These are phyloP conservation scores for Akanthomyces uredinophilus DNA, from an alignment of 2,329 filamentous ascomycete genomes.

Conservation along the genomic window DNA sequence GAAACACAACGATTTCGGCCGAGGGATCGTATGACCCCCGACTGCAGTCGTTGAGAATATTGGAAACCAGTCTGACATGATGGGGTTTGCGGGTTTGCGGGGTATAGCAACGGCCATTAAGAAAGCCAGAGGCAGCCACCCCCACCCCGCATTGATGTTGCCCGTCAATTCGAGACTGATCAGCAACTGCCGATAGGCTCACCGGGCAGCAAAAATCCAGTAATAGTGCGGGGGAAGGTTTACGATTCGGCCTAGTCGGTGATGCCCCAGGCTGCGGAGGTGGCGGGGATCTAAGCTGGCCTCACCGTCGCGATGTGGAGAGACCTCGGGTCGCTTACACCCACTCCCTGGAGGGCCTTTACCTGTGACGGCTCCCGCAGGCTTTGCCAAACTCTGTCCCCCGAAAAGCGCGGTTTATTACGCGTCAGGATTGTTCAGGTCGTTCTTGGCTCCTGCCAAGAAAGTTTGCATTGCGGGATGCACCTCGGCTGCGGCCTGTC, in stretches of 20 bases:
- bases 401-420: not conserved
- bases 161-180: not conserved
- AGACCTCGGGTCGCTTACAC: not conserved
- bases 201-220: not conserved
- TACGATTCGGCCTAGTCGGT: not conserved
- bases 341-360: not conserved
- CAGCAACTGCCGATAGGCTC: conserved; percentile 5
- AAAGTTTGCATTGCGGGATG: not conserved
- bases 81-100: not conserved
- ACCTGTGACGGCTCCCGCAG: not conserved
- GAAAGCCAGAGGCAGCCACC: not conserved
- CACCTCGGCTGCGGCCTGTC: conserved; percentile 1
- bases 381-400: not conserved
- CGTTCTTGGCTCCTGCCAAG: not conserved
- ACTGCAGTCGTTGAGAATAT: too few species aligned
- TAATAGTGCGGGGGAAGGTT: not conserved
- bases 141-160: conserved; percentile 3
- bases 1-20: too few species aligned
- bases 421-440: not conserved
- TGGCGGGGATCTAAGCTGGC: not conserved
- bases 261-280: not conserved
- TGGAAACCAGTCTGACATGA: not conserved
- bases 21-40: too few species aligned
- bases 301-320: not conserved
- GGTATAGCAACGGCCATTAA: not conserved